Evolutionary conservation across 148 eudicot genomes (phyloP).

Genomic region (Vaccinium corymbosum): DNA sequence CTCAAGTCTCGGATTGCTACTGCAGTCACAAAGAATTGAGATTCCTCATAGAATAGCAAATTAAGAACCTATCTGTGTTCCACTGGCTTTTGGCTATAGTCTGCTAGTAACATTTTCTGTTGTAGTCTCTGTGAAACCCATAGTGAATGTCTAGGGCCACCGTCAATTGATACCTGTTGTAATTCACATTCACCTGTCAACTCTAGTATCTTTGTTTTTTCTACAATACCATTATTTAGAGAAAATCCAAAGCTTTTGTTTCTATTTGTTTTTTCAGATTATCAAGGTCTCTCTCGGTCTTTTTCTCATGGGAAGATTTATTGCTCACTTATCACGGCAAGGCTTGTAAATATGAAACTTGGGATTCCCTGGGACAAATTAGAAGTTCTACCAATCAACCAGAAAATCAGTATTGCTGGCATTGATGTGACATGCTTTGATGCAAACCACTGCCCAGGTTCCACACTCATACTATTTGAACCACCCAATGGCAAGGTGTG

Average conservation of each 20-base stretch:
- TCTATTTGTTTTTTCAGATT: slow-evolving; percentile 48
- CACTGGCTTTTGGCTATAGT: not conserved
- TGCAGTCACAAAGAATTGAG: not conserved
- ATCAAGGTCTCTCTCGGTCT: slow-evolving; percentile 84
- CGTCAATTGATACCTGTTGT: not conserved
- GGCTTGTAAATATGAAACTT: slow-evolving; percentile 72
- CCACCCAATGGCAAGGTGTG: slow-evolving; percentile 89
- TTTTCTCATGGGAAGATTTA: slow-evolving; percentile 83
- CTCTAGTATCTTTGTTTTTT: slow-evolving; percentile 7
- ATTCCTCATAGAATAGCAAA: not conserved
- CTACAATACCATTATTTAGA: not conserved
- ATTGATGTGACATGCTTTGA: slow-evolving; percentile 83
- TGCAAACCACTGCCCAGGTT: slow-evolving; percentile 98
- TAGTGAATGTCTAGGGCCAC: not conserved
- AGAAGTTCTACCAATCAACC: slow-evolving; percentile 69
- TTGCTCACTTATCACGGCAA: slow-evolving; percentile 87
- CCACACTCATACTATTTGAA: slow-evolving; percentile 79
- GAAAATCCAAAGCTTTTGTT: slow-evolving; percentile 1
- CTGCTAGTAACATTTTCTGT: not conserved
- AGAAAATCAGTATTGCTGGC: slow-evolving; percentile 69
- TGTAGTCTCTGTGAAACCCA: not conserved
- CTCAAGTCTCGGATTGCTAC: not conserved
- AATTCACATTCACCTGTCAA: not conserved
- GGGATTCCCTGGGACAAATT: slow-evolving; percentile 79
- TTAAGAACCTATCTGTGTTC: not conserved